Evolutionary conservation across 257 asterid species (phyloP).

Genomic region (Thymus quinquecostatus): DNA sequence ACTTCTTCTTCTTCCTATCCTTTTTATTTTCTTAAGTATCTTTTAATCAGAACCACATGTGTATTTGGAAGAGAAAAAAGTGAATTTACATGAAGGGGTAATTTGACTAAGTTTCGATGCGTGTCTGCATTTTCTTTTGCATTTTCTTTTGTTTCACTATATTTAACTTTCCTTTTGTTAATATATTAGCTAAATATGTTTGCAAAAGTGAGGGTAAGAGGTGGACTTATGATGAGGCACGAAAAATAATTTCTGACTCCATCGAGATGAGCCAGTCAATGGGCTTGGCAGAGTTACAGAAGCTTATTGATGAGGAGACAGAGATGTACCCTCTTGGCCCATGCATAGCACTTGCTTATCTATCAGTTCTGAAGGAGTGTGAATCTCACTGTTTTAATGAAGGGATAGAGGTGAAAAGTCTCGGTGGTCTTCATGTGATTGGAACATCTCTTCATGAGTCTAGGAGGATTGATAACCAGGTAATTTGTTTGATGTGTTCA

Average conservation of each 20-base stretch:
- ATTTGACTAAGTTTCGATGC: slow-evolving; percentile 15
- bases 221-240: slow-evolving; percentile 73
- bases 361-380: slow-evolving; percentile 82
- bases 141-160: slow-evolving; percentile 1
- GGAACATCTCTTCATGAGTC: slow-evolving; percentile 99
- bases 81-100: background rate
- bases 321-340: slow-evolving; percentile 94
- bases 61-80: slow-evolving; percentile 7
- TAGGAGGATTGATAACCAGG: slow-evolving; percentile 99
- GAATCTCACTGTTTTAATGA: slow-evolving; percentile 79
- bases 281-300: slow-evolving; percentile 67
- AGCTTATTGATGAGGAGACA: slow-evolving; percentile 71
- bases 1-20: background rate
- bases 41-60: background rate
- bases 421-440: slow-evolving; percentile 97
- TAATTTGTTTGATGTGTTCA: slow-evolving; percentile 29
- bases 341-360: slow-evolving; percentile 84
- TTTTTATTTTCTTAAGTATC: background rate
- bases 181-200: slow-evolving; percentile 70
- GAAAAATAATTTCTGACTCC: slow-evolving; percentile 72
- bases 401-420: slow-evolving; percentile 90
- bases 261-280: slow-evolving; percentile 80
- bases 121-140: slow-evolving; percentile 6
- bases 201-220: slow-evolving; percentile 80
- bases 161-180: slow-evolving; percentile 24